Base-by-base conservation (phyloP, 208 protist genomes). In the Wallacemonas sp. region DNA sequence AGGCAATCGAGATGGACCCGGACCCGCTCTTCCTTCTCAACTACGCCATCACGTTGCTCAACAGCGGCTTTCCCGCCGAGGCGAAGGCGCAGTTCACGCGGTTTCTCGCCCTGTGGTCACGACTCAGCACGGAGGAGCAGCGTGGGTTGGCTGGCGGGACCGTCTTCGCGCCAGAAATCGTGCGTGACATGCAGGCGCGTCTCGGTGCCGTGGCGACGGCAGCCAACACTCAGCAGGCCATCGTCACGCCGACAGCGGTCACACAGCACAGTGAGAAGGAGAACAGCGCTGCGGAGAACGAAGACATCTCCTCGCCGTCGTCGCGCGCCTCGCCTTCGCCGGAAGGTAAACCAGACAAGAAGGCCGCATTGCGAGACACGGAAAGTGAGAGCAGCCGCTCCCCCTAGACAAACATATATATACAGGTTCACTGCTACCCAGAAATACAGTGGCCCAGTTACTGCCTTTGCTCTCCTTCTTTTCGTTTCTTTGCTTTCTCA, bases 21-120 rank as follows among this genome's bases (percentile, higher is more conserved):
- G 79, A 97, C 66, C 85, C 91, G 38, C 69, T 98, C 4, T 89
- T 92, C 34, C 77, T 85, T 19, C 74, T 98, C 15, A 98, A 98
- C 73, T 98, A 95, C 58, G 90, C 87, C 19, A 83, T 98, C 32
- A 97, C 87, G 48, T 70, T 96, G 17, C 75, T 77, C 36, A 92
- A 95, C 63, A 77, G 80, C 54, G 74, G 77, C 22, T 48, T 66
- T 15, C 34, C 59, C 19, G 71, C 45, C 38, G 73, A 89, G 34
- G 76, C 86, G 33, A 62, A 22, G 32, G 37, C 36, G 34, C 83
- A 95, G 48, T 82, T 91, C 29, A 64, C 63, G 24, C 26, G 59
- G 10, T 89, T 93, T 30, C 66, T 77, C 21, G 62, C 26, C 1
- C 48, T 80, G 1, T 93, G 85, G 81, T 42, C 77, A 24, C 8